phyloP scores from a whole-genome alignment of 495 filamentous ascomycete genomes.

The Trichocladium antarcticum region DNA sequence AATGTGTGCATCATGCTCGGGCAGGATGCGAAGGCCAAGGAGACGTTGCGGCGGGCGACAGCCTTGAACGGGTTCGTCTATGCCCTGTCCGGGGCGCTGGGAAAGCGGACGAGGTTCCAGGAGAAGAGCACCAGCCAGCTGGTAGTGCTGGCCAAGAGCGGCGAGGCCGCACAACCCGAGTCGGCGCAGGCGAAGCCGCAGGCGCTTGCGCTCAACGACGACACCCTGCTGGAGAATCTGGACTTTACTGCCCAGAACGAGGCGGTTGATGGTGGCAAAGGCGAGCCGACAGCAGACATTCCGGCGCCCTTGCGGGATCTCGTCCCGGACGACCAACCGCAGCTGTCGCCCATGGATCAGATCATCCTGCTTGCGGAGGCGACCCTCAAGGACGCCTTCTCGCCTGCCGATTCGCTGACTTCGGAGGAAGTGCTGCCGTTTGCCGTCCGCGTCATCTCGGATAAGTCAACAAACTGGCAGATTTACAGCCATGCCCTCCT shows the following conservation, averaged over 20 bases:
- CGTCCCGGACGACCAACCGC: constrained; percentile 69
- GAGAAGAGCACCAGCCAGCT: constrained; percentile 81
- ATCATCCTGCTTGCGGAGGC: constrained; percentile 77
- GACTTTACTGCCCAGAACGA: constrained; percentile 60
- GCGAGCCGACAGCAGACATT: constrained; percentile 38
- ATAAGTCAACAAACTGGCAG: constrained; percentile 93
- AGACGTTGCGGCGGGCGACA: constrained; percentile 57
- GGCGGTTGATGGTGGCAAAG: constrained; percentile 14
- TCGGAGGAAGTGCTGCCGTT: constrained; percentile 88
- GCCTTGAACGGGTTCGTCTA: constrained; percentile 60
- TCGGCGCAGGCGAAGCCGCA: constrained; percentile 38
- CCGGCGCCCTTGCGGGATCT: constrained; percentile 49
- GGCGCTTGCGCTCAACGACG: constrained; percentile 71
- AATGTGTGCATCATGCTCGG: constrained; percentile 78
- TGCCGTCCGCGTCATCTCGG: constrained; percentile 74
- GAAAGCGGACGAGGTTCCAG: constrained; percentile 89
- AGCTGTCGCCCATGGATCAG: constrained; percentile 68
- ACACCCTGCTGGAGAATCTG: constrained; percentile 83
- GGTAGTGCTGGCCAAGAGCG: constrained; percentile 79
- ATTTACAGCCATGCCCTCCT: constrained; percentile 89
- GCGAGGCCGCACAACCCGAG: constrained; percentile 13
- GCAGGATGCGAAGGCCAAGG: constrained; percentile 61
- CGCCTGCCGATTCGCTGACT: constrained; percentile 72
- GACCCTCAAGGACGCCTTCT: constrained; percentile 75
- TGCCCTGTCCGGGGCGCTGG: constrained; percentile 71